Evolutionary conservation across 2,329 filamentous ascomycete genomes (phyloP), one percentile per base, ranked within the genome.

Genomic region (Alternaria solani): DNA sequence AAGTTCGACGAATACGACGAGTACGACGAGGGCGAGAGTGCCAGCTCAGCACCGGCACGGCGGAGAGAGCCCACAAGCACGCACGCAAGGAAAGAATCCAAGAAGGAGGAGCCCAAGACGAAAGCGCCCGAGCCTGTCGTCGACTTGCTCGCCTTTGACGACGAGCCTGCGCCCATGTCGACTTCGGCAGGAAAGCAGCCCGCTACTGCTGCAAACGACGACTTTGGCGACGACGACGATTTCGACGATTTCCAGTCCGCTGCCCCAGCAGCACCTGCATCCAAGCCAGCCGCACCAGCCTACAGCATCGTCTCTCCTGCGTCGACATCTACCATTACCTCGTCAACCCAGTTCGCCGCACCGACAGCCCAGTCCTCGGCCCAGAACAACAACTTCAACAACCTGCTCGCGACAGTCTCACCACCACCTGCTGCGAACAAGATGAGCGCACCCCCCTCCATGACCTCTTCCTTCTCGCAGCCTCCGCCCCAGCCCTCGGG

Each of bases 191-290:
- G 79, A 65, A 81, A 81, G 64, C 72, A 79, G 46, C 73, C 81
- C 59, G 75, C 80, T 20, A 73, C 79, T 25, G 70, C 80, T 7
- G 76, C 81, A 26, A 62, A 48, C 34, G 79, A 81, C 64, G 79
- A 80, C 56, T 80, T 82, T 66, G 81, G 79, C 42, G 88, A 87
- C 52, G 94, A 97, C 65, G 94, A 97, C 68, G 95, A 97, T 65
- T 98, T 98, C 74, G 95, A 98, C 75, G 95, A 99, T 75, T 98
- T 98, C 84, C 93, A 97, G 79, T 96, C 93, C 20, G 94, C 95
- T 14, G 80, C 78, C 34, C 67, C 78, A 23, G 65, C 94, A 14
- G 80, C 78, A 38, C 67, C 78, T 23, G 65, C 70, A 68, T 77
- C 69, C 65, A 60, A 60, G 53, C 76, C 64, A 65, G 81, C 65